Percentiles rank a stretch among this genome's conserved stretches.
phyloP scores from a whole-genome alignment of 1,139 yeast genomes.

The Yamadazyma siamensis region DNA sequence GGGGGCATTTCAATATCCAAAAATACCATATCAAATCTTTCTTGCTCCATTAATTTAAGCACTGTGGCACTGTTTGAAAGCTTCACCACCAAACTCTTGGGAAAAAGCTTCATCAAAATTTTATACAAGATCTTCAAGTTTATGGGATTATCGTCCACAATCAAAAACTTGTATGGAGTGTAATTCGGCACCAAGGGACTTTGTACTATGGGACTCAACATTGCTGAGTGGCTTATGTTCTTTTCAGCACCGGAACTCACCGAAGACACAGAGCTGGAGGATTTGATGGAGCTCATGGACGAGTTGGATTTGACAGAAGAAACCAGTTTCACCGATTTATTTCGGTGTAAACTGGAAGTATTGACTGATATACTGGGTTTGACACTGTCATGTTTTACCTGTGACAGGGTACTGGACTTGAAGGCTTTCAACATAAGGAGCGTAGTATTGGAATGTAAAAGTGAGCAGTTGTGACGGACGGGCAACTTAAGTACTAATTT shows the following conservation, averaged over 20 bases:
- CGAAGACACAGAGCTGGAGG: conserved; percentile 9
- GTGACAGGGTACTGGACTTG: conserved; percentile 5
- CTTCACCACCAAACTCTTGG: conserved; percentile 26
- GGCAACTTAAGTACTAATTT: background rate
- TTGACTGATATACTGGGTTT: background rate
- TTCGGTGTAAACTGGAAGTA: conserved; percentile 4
- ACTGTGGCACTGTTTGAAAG: conserved; percentile 33
- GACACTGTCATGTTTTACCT: background rate
- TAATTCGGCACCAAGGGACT: conserved; percentile 21
- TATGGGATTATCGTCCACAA: conserved; percentile 45
- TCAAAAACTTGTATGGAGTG: conserved; percentile 26
- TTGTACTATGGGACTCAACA: conserved; percentile 13
- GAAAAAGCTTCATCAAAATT: conserved; percentile 33
- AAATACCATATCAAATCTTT: conserved; percentile 33
- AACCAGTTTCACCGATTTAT: conserved; percentile 12
- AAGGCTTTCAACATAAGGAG: conserved; percentile 15
- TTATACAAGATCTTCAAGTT: conserved; percentile 37
- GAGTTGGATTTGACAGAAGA: conserved; percentile 8
- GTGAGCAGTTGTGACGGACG: background rate
- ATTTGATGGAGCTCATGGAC: conserved; percentile 7
- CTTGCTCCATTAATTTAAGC: conserved; percentile 16
- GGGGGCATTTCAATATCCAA: conserved; percentile 49
- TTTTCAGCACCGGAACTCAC: conserved; percentile 9
- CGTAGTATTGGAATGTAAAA: no score
- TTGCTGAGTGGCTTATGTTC: conserved; percentile 10